Evolutionary conservation across 2,329 filamentous ascomycete species (phyloP).

Genomic region (Elsinoe fawcettii): DNA sequence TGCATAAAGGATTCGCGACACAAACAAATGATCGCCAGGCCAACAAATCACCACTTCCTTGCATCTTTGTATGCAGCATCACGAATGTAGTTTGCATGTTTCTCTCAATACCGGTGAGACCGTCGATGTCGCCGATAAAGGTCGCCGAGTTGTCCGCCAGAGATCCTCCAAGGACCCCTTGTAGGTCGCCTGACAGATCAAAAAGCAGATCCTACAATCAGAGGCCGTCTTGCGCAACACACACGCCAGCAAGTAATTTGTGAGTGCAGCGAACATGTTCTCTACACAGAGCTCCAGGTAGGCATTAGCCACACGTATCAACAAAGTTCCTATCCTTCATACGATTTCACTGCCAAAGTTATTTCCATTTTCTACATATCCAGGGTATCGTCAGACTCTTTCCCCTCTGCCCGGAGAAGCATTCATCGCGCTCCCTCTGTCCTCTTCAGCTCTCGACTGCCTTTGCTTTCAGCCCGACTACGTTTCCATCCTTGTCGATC

Average conservation of each 20-base stretch:
- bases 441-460: constrained; percentile 52
- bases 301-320: too few relatives aligned
- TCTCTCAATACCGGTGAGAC: not conserved
- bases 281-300: too few relatives aligned
- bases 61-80: not conserved
- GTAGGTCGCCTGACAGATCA: not conserved
- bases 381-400: not conserved
- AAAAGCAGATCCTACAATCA: not conserved
- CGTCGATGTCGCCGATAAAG: not conserved
- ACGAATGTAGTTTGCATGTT: not conserved
- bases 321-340: too few relatives aligned
- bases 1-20: constrained; percentile 2
- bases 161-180: not conserved
- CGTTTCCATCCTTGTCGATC: constrained; percentile 48
- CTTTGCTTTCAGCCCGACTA: constrained; percentile 73
- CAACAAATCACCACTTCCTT: not conserved
- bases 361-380: not conserved
- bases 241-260: not conserved
- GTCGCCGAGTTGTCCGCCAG: not conserved
- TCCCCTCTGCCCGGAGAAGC: not conserved
- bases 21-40: constrained; percentile 7
- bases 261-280: not conserved
- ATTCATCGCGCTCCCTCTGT: not conserved
- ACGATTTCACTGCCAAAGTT: not conserved
- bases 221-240: not conserved